A percentile compares a stretch with the other conserved stretches of the same genome.
Evolutionary conservation across 345 rosid genomes (phyloP).

Genomic region (Euphorbia tirucalli): DNA sequence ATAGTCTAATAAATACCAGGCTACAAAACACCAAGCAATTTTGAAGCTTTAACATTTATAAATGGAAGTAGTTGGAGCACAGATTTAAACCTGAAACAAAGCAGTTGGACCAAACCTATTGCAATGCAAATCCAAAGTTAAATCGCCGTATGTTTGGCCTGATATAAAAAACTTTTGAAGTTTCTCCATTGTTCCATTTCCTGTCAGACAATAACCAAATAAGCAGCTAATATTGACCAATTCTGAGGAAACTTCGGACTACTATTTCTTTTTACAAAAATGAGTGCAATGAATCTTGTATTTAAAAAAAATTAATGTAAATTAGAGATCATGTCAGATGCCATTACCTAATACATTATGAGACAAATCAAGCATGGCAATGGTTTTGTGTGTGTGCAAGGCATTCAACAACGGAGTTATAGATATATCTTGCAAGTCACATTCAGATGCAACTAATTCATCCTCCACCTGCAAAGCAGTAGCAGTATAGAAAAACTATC

Average conservation of each 20-base stretch:
- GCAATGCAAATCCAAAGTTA: constrained; percentile 93
- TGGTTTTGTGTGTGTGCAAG: constrained; percentile 58
- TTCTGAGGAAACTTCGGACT: neutral
- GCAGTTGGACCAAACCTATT: constrained; percentile 93
- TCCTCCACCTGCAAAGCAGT: constrained; percentile 67
- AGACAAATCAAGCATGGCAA: constrained; percentile 74
- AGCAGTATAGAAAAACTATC: constrained; percentile 15
- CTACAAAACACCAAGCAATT: neutral
- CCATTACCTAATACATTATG: constrained; percentile 82
- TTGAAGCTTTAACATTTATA: neutral
- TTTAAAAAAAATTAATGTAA: constrained; percentile 4
- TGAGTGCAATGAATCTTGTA: neutral
- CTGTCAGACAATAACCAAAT: constrained; percentile 42
- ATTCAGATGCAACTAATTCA: constrained; percentile 73
- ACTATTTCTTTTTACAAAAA: neutral
- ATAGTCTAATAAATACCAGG: neutral
- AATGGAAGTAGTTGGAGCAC: neutral
- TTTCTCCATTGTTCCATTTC: constrained; percentile 94
- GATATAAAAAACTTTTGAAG: constrained; percentile 66
- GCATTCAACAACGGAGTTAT: constrained; percentile 74
- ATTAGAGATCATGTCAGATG: constrained; percentile 14
- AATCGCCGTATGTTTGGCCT: constrained; percentile 70
- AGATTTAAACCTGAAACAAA: constrained; percentile 71
- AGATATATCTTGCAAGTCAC: constrained; percentile 91
- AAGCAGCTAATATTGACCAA: constrained; percentile 17